phyloP scores from a whole-genome alignment of 768 basidiomycete species.

The Russula sp. region DNA sequence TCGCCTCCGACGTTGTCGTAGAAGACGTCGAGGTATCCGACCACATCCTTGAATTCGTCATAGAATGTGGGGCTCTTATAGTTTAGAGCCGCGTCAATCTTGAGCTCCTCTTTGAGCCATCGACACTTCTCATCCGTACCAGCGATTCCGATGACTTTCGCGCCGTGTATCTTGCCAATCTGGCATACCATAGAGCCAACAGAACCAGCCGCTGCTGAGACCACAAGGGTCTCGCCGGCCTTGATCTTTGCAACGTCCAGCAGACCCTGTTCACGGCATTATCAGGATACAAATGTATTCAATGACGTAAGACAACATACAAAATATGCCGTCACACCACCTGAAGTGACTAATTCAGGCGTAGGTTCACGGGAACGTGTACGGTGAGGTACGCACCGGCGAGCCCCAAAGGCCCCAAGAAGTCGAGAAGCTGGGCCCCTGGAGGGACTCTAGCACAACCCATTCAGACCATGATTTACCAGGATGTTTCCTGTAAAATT shows the following conservation, averaged over 20 bases:
- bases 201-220: constrained; percentile 93
- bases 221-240: constrained; percentile 77
- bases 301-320: constrained; percentile 37
- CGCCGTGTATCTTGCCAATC: constrained; percentile 73
- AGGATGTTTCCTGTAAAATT: background rate
- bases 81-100: constrained; percentile 77
- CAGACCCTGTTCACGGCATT: constrained; percentile 52
- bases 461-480: background rate
- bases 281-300: background rate
- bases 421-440: constrained; percentile 64
- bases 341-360: constrained; percentile 32
- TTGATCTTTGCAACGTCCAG: constrained; percentile 76
- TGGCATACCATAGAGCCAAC: constrained; percentile 81
- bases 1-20: constrained; percentile 84
- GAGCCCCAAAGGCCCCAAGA: constrained; percentile 71
- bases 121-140: constrained; percentile 81
- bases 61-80: constrained; percentile 77
- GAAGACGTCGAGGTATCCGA: constrained; percentile 76
- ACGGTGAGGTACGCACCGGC: constrained; percentile 44
- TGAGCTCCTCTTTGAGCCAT: constrained; percentile 78
- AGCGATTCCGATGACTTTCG: constrained; percentile 83
- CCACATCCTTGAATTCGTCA: constrained; percentile 58
- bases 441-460: constrained; percentile 42
- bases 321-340: constrained; percentile 80
- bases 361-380: background rate